Evolutionary conservation across 2,329 filamentous ascomycete species (phyloP), one percentile per base, ranked within the genome.

Genomic region (Fusarium heterosporum): DNA sequence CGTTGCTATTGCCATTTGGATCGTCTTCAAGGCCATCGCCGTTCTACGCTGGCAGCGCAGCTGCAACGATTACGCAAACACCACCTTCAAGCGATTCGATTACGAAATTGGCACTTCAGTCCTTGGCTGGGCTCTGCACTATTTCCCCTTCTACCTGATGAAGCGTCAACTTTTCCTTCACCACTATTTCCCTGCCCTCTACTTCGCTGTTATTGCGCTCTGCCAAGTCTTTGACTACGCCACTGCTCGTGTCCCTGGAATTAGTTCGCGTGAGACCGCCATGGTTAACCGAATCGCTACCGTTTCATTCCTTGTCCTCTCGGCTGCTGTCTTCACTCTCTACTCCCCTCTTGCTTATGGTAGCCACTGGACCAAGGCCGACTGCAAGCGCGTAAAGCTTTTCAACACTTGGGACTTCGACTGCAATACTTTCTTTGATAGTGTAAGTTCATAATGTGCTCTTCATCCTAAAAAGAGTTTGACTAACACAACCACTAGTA

Each of bases 61-160:
- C 78, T 98, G 85, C 84, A 86, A 88, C 71, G 96, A 99, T 80
- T 98, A 99, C 79, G 81, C 85, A 61, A 89, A 91, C 76, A 78
- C 88, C 47, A 91, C 87, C 38, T 97, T 98, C 85, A 97, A 97
- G 83, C 93, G 96, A 56, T 99, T 98, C 78, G 96, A 98, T 80
- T 98, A 97, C 76, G 96, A 99, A 80, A 88, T 98, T 61, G 96
- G 96, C 64, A 93, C 89, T 52, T 93, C 89, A 17, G 91, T 97
- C 30, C 87, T 99, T 10, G 96, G 92, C 70, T 99, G 96, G 96
- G 93, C 92, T 46, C 90, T 99, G 79, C 96, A 99, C 81, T 99
- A 97, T 83, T 98, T 99, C 84, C 96, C 96, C 12, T 99, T 99
- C 83, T 99, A 89, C 83, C 87, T 99, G 58, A 98, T 99, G 96